Base-by-base conservation (phyloP, 2,329 filamentous ascomycete genomes). In the Huntiella moniliformis region DNA sequence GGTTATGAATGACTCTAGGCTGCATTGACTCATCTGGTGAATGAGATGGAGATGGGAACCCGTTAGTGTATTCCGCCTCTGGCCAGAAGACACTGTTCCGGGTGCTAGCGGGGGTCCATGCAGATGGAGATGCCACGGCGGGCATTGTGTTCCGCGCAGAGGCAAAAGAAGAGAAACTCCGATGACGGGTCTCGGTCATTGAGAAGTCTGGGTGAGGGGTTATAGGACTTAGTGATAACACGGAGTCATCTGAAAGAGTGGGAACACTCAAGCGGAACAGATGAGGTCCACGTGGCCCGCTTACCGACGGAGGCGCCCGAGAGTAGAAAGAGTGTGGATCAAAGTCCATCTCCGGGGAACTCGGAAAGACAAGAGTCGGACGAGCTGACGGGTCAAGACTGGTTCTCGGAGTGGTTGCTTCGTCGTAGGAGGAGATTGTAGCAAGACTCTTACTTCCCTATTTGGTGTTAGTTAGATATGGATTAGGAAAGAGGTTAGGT, bases 371-470 rank as follows among this genome's bases (percentile, higher is more conserved):
- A 39, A 47, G 38, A 11, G 45, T 40, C 11, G 28, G 31, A 16
- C 39, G 40, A 15, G 42, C 31, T 6, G 46, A 44, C 50, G 74
- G 70, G 52, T 73, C 68, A 53, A 69, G 69, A 54, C 65, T 71
- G 39, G 80, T 80, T 51, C 74, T 72, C 13, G 87, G 87, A 18
- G 87, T 94, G 28, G 75, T 74, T 3, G 78, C 71, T 58, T 93
- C 86, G 56, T 92, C 85, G 55, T 82, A 86, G 1, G 84, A 88
- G 5, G 86, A 93, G 34, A 91, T 68, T 2, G 87, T 93, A 3
- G 84, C 88, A 57, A 87, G 76, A 65, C 84, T 92, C 50, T 82
- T 73, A 54, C 70, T 72, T 51, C 73, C 70, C 81, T 86, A 56
- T 54, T 54, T 58, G 17, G 22, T 15, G 46, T 44, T 38, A 34